Percentiles rank a stretch among this genome's conserved stretches.
Conservation (phyloP, 1,284 basidiomycete species). For the Agaricales sp. region DNA sequence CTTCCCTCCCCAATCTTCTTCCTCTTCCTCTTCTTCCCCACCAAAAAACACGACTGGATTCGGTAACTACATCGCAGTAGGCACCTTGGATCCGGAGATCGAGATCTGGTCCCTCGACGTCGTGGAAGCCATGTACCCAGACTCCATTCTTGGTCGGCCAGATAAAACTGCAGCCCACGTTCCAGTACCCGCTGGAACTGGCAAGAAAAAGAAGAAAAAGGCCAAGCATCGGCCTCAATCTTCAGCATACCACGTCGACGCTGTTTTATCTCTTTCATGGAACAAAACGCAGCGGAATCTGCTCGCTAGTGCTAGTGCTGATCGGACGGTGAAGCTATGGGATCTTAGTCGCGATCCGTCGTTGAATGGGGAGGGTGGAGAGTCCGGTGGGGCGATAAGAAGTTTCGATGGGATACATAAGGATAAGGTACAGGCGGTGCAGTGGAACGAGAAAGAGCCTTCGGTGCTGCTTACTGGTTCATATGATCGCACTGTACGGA, state of each 20-base stretch:
- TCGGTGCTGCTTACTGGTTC: conserved; percentile 87
- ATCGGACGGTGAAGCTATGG: conserved; percentile 96
- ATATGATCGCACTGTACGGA: conserved; percentile 88
- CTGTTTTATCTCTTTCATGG: conserved; percentile 89
- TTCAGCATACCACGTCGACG: conserved; percentile 83
- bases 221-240: conserved; percentile 62
- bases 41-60: conserved; percentile 29
- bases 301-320: conserved; percentile 87
- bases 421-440: conserved; percentile 96
- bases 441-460: conserved; percentile 88
- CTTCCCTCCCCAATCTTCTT: conserved; percentile 62
- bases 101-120: conserved; percentile 97
- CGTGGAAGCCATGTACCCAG: conserved; percentile 91
- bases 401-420: conserved; percentile 79
- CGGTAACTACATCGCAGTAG: conserved; percentile 94
- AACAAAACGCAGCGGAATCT: conserved; percentile 85
- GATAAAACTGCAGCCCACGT: conserved; percentile 78
- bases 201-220: conserved; percentile 94
- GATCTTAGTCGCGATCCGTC: conserved; percentile 74
- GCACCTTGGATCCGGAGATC: conserved; percentile 95
- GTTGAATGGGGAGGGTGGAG: conserved; percentile 34
- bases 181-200: conserved; percentile 69
- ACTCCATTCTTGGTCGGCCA: conserved; percentile 83
- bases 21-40: conserved; percentile 30
- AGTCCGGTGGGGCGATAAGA: conserved; percentile 58